phyloP scores from a whole-genome alignment of 352 stramenopile genomes.

The Globisporangium radiosum region DNA sequence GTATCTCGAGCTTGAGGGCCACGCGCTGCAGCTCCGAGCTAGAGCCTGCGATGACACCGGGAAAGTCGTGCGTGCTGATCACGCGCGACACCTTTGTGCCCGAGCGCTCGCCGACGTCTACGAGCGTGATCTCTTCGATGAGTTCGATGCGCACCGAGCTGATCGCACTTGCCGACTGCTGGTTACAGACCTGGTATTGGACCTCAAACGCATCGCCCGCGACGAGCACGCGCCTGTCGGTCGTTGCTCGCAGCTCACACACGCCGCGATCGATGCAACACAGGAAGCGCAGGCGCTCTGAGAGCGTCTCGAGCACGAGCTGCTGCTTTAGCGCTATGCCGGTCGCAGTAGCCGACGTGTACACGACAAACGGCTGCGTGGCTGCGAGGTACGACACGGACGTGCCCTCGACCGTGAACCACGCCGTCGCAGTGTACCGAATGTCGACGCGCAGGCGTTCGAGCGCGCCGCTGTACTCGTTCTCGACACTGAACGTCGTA shows the following conservation, averaged over 20 bases:
- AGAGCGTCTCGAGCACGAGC: slow-evolving; percentile 4
- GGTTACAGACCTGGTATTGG: slow-evolving; percentile 9
- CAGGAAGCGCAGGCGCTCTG: slow-evolving; percentile 9
- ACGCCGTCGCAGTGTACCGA: slow-evolving; percentile 11
- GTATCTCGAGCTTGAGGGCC: slow-evolving; percentile 1
- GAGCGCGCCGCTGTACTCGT: slow-evolving; percentile 9
- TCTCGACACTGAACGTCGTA: slow-evolving; percentile 11
- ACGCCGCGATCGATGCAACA: slow-evolving; percentile 9
- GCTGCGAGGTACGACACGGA: slow-evolving; percentile 10
- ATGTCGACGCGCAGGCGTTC: slow-evolving; percentile 10
- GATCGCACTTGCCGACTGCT: slow-evolving; percentile 4
- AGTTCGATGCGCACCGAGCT: slow-evolving; percentile 6
- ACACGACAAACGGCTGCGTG: slow-evolving; percentile 9
- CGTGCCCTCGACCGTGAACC: slow-evolving; percentile 10
- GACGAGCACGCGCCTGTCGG: slow-evolving; percentile 4
- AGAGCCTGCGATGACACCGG: slow-evolving; percentile 5
- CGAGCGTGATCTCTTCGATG: slow-evolving; percentile 10
- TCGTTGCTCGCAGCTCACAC: slow-evolving; percentile 1
- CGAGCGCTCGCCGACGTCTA: slow-evolving; percentile 6
- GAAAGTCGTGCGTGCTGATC: slow-evolving; percentile 6
- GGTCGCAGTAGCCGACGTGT: slow-evolving; percentile 2
- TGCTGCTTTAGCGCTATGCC: neutral
- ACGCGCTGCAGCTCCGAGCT: slow-evolving; percentile 3
- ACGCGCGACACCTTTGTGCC: slow-evolving; percentile 1
- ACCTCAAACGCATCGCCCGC: slow-evolving; percentile 8